Conservation (phyloP, 2,329 filamentous ascomycete species). For the Ophiobolus disseminans region DNA sequence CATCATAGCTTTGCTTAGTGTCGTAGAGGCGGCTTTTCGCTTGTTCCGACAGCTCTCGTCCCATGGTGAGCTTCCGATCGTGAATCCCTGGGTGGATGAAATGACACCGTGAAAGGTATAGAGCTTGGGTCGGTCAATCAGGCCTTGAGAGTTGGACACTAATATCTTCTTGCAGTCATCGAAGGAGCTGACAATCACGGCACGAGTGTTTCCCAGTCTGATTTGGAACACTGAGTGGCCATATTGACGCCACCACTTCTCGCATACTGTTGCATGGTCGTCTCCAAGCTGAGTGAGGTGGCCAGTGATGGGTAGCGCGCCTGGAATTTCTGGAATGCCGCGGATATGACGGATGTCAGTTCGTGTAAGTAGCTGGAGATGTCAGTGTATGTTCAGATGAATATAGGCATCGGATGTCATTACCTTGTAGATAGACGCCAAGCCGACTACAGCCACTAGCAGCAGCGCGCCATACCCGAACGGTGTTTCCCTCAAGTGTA, state of each 20-base stretch:
- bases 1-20: slow-evolving; percentile 56
- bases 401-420: neutral
- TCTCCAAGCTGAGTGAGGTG: slow-evolving; percentile 61
- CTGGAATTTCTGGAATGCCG: slow-evolving; percentile 59
- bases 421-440: slow-evolving; percentile 12
- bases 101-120: slow-evolving; percentile 71
- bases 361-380: slow-evolving; percentile 22
- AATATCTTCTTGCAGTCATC: slow-evolving; percentile 61
- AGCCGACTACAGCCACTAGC: neutral
- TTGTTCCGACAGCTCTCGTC: slow-evolving; percentile 79
- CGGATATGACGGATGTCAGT: slow-evolving; percentile 60
- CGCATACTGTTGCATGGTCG: slow-evolving; percentile 61
- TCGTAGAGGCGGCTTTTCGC: slow-evolving; percentile 62
- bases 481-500: neutral
- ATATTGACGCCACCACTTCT: slow-evolving; percentile 59
- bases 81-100: slow-evolving; percentile 78
- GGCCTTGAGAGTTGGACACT: slow-evolving; percentile 57
- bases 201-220: slow-evolving; percentile 60
- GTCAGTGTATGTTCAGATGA: neutral
- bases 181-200: slow-evolving; percentile 62
- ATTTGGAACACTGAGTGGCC: slow-evolving; percentile 60
- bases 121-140: slow-evolving; percentile 59
- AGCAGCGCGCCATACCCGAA: neutral
- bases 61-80: slow-evolving; percentile 84
- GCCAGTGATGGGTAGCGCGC: slow-evolving; percentile 58